These are phyloP conservation scores for Macadamia integrifolia DNA, from an alignment of 164 flowering plant species.

Conservation along the genomic window DNA sequence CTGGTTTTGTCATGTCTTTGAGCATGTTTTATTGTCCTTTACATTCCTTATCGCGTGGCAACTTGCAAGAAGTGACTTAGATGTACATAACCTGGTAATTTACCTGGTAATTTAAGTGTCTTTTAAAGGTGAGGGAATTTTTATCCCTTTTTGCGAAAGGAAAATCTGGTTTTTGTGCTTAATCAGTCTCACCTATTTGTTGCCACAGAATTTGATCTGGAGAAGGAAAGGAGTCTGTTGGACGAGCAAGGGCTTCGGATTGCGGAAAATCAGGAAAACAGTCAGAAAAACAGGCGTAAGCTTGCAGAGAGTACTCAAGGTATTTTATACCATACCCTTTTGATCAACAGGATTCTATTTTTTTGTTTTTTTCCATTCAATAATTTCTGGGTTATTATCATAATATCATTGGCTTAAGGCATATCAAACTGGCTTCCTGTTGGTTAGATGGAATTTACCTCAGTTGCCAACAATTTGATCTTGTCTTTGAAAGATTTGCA, in stretches of 20 bases:
- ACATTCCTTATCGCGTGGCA: no score
- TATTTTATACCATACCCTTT: slow-evolving; percentile 15
- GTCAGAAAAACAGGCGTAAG: slow-evolving; percentile 91
- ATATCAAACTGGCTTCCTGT: not conserved
- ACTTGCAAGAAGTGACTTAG: no score
- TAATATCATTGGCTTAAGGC: not conserved
- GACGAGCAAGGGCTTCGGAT: slow-evolving; percentile 97
- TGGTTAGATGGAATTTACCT: not conserved
- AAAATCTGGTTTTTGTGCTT: no score
- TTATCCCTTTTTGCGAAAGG: no score
- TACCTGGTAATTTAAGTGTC: no score
- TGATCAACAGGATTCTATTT: not conserved
- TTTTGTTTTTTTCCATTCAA: not conserved
- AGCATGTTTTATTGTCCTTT: no score
- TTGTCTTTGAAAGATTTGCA: not conserved
- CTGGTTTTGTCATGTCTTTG: no score
- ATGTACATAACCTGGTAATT: no score
- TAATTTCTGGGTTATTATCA: not conserved
- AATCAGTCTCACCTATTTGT: no score
- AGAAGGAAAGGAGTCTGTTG: slow-evolving; percentile 76
- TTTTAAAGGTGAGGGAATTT: no score
- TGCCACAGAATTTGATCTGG: slow-evolving; percentile 92
- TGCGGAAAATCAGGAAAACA: slow-evolving; percentile 97
- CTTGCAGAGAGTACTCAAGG: slow-evolving; percentile 99
- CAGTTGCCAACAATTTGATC: not conserved